Percentiles rank a stretch among this genome's conserved stretches.
Conservation (phyloP, 2,329 filamentous ascomycete species). For the Cladobotryum protrusum region DNA sequence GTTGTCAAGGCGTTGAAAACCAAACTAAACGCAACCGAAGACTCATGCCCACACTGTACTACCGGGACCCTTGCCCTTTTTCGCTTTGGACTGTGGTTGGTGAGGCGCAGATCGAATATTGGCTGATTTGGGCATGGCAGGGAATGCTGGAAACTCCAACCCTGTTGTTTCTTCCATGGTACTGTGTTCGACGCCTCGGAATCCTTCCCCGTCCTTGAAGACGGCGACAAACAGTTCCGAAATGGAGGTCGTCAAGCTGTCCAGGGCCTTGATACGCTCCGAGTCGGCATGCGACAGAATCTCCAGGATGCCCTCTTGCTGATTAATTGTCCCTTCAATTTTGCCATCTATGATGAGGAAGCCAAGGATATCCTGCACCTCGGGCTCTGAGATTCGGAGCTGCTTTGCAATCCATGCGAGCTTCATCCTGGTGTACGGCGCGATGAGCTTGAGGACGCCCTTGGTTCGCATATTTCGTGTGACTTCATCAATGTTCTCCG, state of each 20-base stretch:
- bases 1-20: background rate
- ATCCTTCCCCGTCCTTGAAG: constrained; percentile 73
- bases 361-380: constrained; percentile 93
- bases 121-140: background rate
- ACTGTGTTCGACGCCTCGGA: constrained; percentile 33
- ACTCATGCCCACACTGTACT: background rate
- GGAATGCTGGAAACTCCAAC: background rate
- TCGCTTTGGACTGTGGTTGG: background rate
- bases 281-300: constrained; percentile 69
- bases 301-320: constrained; percentile 76
- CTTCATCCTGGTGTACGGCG: constrained; percentile 89
- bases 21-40: background rate
- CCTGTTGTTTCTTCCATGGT: constrained; percentile 13
- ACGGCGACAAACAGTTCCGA: constrained; percentile 62
- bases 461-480: constrained; percentile 98
- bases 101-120: background rate
- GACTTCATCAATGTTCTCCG: constrained; percentile 98
- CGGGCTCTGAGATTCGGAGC: constrained; percentile 75
- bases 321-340: constrained; percentile 82
- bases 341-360: constrained; percentile 89
- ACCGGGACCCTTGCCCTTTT: background rate
- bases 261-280: constrained; percentile 66
- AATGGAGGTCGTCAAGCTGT: constrained; percentile 66
- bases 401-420: constrained; percentile 81
- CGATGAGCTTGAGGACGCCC: constrained; percentile 86